A percentile compares a stretch with the other conserved stretches of the same genome.
Conservation (phyloP, 2,329 filamentous ascomycete genomes). For the Polychaeton citri region DNA sequence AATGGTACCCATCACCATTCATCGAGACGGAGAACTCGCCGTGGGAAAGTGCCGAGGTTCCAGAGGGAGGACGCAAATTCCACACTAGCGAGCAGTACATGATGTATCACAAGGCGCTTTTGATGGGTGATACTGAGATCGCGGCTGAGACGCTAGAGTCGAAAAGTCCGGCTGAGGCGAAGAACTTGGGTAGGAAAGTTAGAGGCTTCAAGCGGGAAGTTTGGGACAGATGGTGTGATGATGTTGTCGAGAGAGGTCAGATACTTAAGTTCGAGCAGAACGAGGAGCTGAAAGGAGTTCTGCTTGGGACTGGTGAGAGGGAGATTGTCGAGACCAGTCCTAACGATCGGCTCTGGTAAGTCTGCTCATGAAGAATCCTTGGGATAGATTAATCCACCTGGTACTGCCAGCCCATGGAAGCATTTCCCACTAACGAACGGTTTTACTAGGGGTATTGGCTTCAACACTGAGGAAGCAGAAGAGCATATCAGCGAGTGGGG, state of each 20-base stretch:
- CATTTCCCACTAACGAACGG: too few species aligned
- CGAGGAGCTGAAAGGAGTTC: slow-evolving; percentile 12
- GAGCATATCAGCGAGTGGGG: too few species aligned
- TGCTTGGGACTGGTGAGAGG: slow-evolving; percentile 19
- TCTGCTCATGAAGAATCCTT: too few species aligned
- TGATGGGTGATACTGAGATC: slow-evolving; percentile 18
- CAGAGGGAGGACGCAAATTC: too few species aligned
- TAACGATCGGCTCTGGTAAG: slow-evolving; percentile 22
- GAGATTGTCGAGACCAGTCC: slow-evolving; percentile 24
- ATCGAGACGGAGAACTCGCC: too few species aligned
- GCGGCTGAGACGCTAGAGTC: slow-evolving; percentile 15
- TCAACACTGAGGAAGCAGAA: too few species aligned
- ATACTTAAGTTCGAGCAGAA: slow-evolving; percentile 22
- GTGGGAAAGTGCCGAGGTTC: too few species aligned
- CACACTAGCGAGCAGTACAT: too few species aligned
- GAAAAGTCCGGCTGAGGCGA: slow-evolving; percentile 13
- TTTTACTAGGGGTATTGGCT: too few species aligned
- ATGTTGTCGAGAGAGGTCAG: slow-evolving; percentile 20
- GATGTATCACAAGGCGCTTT: slow-evolving; percentile 22
- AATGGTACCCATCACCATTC: too few species aligned
- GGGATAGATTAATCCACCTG: too few species aligned
- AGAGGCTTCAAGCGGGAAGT: slow-evolving; percentile 17
- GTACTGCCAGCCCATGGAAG: too few species aligned
- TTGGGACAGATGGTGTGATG: slow-evolving; percentile 16
- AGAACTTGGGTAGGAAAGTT: slow-evolving; percentile 19